phyloP scores from a whole-genome alignment of 2,329 filamentous ascomycete species.

The Pestalotiopsis sp. region DNA sequence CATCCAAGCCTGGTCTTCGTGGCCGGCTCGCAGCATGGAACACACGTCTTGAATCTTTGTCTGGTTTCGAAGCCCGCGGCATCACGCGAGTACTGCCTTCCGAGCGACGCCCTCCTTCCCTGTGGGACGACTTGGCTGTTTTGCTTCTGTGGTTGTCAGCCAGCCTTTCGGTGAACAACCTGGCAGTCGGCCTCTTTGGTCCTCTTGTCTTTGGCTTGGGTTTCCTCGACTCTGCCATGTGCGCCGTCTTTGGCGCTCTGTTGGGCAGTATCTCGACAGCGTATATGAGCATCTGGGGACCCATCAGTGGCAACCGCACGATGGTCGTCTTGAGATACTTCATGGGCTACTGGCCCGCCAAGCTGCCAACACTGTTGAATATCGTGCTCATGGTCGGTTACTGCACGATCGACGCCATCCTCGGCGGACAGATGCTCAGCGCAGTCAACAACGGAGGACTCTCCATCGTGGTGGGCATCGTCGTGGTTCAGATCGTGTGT shows the following conservation, averaged over 20 bases:
- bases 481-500: constrained; percentile 64
- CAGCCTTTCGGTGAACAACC: constrained; percentile 47
- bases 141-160: constrained; percentile 47
- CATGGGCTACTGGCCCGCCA: constrained; percentile 37
- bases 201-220: constrained; percentile 32
- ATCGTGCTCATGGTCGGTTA: constrained; percentile 35
- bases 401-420: constrained; percentile 62
- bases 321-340: constrained; percentile 32
- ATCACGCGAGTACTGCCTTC: constrained; percentile 41
- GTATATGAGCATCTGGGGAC: constrained; percentile 32
- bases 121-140: not conserved
- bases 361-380: constrained; percentile 31
- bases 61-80: constrained; percentile 38
- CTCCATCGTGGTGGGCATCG: constrained; percentile 67
- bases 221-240: constrained; percentile 27
- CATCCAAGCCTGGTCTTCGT: not conserved
- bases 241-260: constrained; percentile 28
- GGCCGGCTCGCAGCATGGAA: not conserved
- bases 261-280: constrained; percentile 27
- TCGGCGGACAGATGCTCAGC: constrained; percentile 70
- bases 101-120: constrained; percentile 32
- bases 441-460: constrained; percentile 62
- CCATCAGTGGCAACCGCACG: constrained; percentile 29
- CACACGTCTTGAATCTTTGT: constrained; percentile 1
- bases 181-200: constrained; percentile 34